Evolutionary conservation across 1,284 basidiomycete species (phyloP).

Genomic region (Tremellales sp.): DNA sequence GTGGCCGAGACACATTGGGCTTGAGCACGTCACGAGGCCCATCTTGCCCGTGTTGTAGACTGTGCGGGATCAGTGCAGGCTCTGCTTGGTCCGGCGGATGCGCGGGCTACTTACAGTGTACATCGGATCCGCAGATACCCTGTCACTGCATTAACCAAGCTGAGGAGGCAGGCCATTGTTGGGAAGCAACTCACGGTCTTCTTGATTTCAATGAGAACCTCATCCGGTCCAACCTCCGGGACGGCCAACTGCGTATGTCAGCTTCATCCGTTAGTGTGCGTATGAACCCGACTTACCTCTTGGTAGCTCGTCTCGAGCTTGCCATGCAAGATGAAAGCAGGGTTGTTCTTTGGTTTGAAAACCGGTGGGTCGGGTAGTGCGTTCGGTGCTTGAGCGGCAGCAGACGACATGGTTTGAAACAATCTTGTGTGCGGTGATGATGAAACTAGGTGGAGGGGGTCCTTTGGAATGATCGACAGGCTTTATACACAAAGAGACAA

Average conservation of each 20-base stretch:
- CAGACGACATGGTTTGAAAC: constrained; percentile 1
- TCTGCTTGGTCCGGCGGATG: neutral
- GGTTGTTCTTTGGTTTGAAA: constrained; percentile 38
- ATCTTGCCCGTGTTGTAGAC: constrained; percentile 43
- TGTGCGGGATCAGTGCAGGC: constrained; percentile 15
- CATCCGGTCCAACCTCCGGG: constrained; percentile 67
- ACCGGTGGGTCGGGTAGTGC: constrained; percentile 12
- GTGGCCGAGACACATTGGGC: constrained; percentile 48
- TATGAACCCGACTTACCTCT: constrained; percentile 17
- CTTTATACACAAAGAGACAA: too few relatives aligned
- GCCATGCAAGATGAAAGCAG: constrained; percentile 43
- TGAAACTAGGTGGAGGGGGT: too few relatives aligned
- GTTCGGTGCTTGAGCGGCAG: neutral
- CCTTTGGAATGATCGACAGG: too few relatives aligned
- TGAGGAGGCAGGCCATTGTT: neutral
- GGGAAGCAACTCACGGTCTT: constrained; percentile 62
- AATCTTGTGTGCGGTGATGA: too few relatives aligned
- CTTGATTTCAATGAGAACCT: constrained; percentile 86
- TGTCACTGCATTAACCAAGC: constrained; percentile 14
- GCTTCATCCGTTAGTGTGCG: neutral
- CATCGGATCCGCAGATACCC: constrained; percentile 90
- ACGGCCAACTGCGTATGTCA: constrained; percentile 63
- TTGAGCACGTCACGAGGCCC: constrained; percentile 32
- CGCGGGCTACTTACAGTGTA: constrained; percentile 48
- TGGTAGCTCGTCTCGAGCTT: constrained; percentile 34